These are phyloP conservation scores for Soucietia sequanensis DNA, from an alignment of 805 yeast species.

Conservation along the genomic window DNA sequence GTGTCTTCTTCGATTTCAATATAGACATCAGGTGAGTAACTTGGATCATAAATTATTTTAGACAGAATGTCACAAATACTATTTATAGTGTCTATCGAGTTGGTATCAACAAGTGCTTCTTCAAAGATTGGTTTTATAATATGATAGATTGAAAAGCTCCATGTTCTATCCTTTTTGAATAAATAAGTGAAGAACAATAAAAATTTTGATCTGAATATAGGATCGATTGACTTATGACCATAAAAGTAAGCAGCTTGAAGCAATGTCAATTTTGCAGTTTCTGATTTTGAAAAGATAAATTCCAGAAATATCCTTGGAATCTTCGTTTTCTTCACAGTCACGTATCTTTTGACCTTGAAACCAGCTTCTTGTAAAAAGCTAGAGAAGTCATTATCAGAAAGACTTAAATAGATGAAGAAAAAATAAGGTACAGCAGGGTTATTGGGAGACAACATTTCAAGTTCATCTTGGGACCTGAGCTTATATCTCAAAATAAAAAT, in stretches of 20 bases:
- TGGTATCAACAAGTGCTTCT: constrained; percentile 23
- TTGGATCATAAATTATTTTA: constrained; percentile 13
- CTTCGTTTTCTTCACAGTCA: constrained; percentile 12
- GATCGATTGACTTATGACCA: constrained; percentile 26
- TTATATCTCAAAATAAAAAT: constrained; percentile 44
- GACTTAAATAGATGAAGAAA: constrained; percentile 31
- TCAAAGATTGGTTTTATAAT: constrained; percentile 27
- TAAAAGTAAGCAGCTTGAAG: constrained; percentile 31
- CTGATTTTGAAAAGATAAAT: constrained; percentile 16
- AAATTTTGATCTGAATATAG: constrained; percentile 26
- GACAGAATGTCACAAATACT: constrained; percentile 26
- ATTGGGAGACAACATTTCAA: constrained; percentile 5
- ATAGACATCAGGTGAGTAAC: constrained; percentile 16
- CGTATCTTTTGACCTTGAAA: constrained; percentile 10
- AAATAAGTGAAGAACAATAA: constrained; percentile 26
- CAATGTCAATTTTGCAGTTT: constrained; percentile 21
- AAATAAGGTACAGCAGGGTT: constrained; percentile 21
- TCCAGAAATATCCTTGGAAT: constrained; percentile 31
- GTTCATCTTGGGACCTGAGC: constrained; percentile 20
- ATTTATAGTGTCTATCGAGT: constrained; percentile 24
- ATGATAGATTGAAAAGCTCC: constrained; percentile 29
- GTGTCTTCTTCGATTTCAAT: constrained; percentile 13
- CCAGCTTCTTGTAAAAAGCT: constrained; percentile 21
- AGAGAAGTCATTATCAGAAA: constrained; percentile 22
- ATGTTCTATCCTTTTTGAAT: constrained; percentile 16